Base-by-base conservation (phyloP, 345 rosid species). In the Eucalyptus regnans region DNA sequence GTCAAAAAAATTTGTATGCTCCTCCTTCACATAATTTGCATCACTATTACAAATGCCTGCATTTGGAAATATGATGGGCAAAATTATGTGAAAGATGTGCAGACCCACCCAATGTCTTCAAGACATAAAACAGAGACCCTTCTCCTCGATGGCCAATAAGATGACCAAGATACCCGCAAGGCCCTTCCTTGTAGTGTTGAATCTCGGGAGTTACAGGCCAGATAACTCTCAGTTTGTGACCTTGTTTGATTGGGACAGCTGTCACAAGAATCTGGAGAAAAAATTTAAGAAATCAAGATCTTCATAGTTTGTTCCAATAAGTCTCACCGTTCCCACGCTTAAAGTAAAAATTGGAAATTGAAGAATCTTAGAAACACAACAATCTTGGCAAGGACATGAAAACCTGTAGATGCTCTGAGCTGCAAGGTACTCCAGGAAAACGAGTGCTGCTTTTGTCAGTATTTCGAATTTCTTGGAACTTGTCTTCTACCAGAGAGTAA, bases 121-220 rank as follows among this genome's bases (percentile, higher is more conserved):
- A 92, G 94, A 96, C 92, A 86, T 94, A 93, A 92, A 93, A 96
- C 89, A 97, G 88, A 52, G 99, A 96, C 88, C 99, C 99, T 93
- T 96, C 97, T 90, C 97, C 98, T 94, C 95, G 94, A 91, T 97
- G 99, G 86, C 97, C 98, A 89, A 96, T 94, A 89, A 97, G 96
- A 91, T 97, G 99, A 87, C 95, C 91, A 89, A 97, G 97, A 93
- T 97, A 97, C 90, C 88, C 94, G 93, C 96, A 90, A 86, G 98
- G 97, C 88, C 93, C 97, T 93, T 96, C 99, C 92, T 94, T 95
- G 91, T 96, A 97, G 89, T 92, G 95, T 88, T 88, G 94, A 94
- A 96, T 96, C 88, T 95, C 92, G 23, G 99, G 98, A 88, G 97
- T 92, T 51, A 97, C 92, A 52, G 99, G 99, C 99, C 99, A 97